Conservation (phyloP, 2,329 filamentous ascomycete genomes). For the Penicillium olsonii region DNA sequence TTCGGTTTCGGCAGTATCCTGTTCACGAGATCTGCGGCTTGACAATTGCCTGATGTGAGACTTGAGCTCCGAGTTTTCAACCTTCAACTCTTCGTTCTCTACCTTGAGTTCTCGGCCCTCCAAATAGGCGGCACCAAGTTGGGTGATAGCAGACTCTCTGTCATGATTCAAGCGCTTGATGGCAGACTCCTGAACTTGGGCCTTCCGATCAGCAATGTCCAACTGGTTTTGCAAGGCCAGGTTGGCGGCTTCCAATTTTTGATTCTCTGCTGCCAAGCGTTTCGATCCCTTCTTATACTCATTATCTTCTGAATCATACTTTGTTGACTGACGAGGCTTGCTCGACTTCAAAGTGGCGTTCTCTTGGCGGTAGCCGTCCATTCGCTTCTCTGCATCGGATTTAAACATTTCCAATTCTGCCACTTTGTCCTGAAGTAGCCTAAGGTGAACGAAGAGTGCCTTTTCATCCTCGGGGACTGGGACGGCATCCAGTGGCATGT, state of each 20-base stretch:
- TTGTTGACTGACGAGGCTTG: constrained; percentile 37
- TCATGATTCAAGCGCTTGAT: constrained; percentile 58
- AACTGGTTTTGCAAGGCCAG: constrained; percentile 57
- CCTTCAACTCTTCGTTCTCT: constrained; percentile 40
- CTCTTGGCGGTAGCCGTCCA: constrained; percentile 55
- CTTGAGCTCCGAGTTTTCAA: constrained; percentile 43
- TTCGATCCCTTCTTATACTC: constrained; percentile 36
- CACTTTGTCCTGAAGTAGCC: constrained; percentile 60
- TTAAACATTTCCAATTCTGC: constrained; percentile 58
- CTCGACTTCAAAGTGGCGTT: constrained; percentile 54
- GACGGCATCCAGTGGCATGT: constrained; percentile 55
- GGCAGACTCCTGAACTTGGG: constrained; percentile 55
- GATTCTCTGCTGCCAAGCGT: constrained; percentile 38
- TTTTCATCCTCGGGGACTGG: constrained; percentile 64
- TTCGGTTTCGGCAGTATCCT: constrained; percentile 31
- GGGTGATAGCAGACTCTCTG: constrained; percentile 59
- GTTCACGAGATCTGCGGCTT: constrained; percentile 27
- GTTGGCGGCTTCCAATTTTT: constrained; percentile 54
- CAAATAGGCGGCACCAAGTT: constrained; percentile 58
- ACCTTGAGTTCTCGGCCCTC: constrained; percentile 49
- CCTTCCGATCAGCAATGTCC: constrained; percentile 57
- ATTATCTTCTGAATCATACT: constrained; percentile 49
- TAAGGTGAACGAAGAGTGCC: constrained; percentile 61
- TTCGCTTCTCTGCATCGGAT: constrained; percentile 50
- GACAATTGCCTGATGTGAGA: constrained; percentile 34